phyloP scores from a whole-genome alignment of 768 basidiomycete genomes.

The Crucibulum laeve region DNA sequence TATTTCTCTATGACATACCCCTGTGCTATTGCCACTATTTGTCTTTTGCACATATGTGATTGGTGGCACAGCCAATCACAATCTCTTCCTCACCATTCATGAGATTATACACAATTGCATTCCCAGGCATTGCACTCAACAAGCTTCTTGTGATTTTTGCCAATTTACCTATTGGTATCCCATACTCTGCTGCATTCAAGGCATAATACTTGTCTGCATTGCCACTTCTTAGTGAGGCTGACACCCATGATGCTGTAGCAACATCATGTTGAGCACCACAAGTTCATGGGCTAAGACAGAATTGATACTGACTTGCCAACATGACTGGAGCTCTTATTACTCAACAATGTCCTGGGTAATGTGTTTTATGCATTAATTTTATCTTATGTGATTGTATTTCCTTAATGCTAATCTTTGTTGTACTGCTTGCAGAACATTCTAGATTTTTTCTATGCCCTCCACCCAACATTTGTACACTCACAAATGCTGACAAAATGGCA shows the following conservation, averaged over 20 bases:
- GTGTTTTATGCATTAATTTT: conserved; percentile 89
- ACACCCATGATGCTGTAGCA: conserved; percentile 37
- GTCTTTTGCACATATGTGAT: conserved; percentile 76
- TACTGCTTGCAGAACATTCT: conserved; percentile 69
- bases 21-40: conserved; percentile 69
- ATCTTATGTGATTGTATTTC: neutral
- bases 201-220: conserved; percentile 30
- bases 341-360: conserved; percentile 97
- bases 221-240: neutral
- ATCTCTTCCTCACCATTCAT: conserved; percentile 96
- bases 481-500: conserved; percentile 87
- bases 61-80: conserved; percentile 96
- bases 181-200: conserved; percentile 96
- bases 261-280: conserved; percentile 97
- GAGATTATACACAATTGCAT: conserved; percentile 99
- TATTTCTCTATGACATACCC: conserved; percentile 58
- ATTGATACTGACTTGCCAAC: conserved; percentile 96
- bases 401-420: neutral
- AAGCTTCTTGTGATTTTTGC: conserved; percentile 86
- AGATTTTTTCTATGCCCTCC: conserved; percentile 97
- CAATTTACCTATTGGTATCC: conserved; percentile 91
- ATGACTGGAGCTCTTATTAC: conserved; percentile 71
- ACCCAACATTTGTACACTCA: conserved; percentile 86
- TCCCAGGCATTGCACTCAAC: conserved; percentile 77
- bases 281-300: conserved; percentile 91